A percentile compares a stretch with the other conserved stretches of the same genome.
phyloP scores from a whole-genome alignment of 2,329 filamentous ascomycete genomes.

The Rachicladosporium sp. region DNA sequence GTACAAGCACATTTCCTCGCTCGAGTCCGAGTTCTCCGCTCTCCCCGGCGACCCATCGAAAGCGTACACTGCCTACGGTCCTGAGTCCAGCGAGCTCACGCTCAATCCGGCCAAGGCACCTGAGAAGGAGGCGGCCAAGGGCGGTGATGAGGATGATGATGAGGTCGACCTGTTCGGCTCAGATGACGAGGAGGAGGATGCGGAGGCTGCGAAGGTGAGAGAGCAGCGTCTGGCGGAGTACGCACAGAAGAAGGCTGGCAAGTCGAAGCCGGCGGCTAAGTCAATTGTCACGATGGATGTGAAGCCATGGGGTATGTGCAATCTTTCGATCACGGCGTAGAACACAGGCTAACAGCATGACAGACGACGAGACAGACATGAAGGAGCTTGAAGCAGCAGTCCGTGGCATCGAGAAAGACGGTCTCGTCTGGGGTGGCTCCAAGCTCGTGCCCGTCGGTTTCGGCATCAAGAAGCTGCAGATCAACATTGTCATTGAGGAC shows the following conservation, averaged over 20 bases:
- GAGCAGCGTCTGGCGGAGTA: conserved; percentile 88
- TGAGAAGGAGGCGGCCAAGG: conserved; percentile 45
- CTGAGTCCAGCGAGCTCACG: conserved; percentile 63
- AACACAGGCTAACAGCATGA: conserved; percentile 1
- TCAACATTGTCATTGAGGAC: conserved; percentile 95
- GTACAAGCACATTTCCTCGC: conserved; percentile 97
- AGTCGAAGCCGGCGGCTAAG: conserved; percentile 87
- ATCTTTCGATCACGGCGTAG: not conserved
- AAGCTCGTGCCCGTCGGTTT: conserved; percentile 84
- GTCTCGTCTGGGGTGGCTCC: conserved; percentile 89
- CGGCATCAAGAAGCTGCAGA: conserved; percentile 98
- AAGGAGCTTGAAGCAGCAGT: conserved; percentile 67
- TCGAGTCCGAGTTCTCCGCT: conserved; percentile 81
- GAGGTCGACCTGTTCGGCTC: conserved; percentile 89
- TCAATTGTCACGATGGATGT: conserved; percentile 91
- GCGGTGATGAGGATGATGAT: conserved; percentile 51
- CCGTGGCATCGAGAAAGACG: conserved; percentile 75
- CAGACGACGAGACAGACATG: conserved; percentile 89
- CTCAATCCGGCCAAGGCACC: conserved; percentile 79
- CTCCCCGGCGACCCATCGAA: conserved; percentile 86
- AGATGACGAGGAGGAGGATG: conserved; percentile 89
- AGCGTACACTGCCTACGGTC: conserved; percentile 81
- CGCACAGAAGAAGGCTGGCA: conserved; percentile 91
- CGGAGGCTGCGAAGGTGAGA: conserved; percentile 69
- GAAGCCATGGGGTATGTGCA: conserved; percentile 87